These are phyloP conservation scores for Colletotrichum coccodes DNA, from an alignment of 2,329 filamentous ascomycete genomes.

Conservation along the genomic window DNA sequence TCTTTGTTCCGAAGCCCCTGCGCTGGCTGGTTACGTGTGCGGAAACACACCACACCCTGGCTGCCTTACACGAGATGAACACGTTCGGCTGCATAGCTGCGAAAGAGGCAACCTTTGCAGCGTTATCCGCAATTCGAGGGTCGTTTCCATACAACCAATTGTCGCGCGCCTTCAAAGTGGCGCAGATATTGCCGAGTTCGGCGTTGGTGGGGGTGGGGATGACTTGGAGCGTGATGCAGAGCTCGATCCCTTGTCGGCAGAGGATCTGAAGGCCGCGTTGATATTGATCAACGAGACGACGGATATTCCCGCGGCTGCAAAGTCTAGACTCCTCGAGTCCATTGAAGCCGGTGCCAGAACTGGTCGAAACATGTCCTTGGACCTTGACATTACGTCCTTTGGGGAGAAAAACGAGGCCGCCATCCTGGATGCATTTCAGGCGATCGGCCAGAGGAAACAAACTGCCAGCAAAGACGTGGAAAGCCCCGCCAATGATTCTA, in stretches of 20 bases:
- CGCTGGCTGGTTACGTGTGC: slow-evolving; percentile 77
- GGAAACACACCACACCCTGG: slow-evolving; percentile 78
- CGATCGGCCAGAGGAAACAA: slow-evolving; percentile 37
- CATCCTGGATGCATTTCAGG: slow-evolving; percentile 37
- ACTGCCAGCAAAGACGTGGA: slow-evolving; percentile 8
- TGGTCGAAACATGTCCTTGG: slow-evolving; percentile 46
- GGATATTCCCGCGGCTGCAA: slow-evolving; percentile 35
- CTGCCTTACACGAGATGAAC: slow-evolving; percentile 73
- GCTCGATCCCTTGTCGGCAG: slow-evolving; percentile 67
- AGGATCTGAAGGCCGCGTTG: slow-evolving; percentile 61
- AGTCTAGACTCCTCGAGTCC: slow-evolving; percentile 25
- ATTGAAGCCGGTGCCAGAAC: slow-evolving; percentile 32
- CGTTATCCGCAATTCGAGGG: slow-evolving; percentile 55
- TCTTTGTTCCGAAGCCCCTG: slow-evolving; percentile 68
- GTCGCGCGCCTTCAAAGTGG: slow-evolving; percentile 72
- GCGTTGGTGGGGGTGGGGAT: slow-evolving; percentile 81
- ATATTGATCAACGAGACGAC: slow-evolving; percentile 40
- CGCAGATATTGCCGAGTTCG: slow-evolving; percentile 75
- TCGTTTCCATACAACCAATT: slow-evolving; percentile 83
- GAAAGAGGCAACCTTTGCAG: slow-evolving; percentile 76
- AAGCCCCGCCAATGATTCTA: background rate
- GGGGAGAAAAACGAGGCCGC: slow-evolving; percentile 42
- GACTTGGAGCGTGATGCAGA: slow-evolving; percentile 77
- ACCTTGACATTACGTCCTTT: slow-evolving; percentile 41
- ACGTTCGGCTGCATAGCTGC: slow-evolving; percentile 83